phyloP scores from a whole-genome alignment of 371 early-diverging fungal species.

The Mucor plumbeus region DNA sequence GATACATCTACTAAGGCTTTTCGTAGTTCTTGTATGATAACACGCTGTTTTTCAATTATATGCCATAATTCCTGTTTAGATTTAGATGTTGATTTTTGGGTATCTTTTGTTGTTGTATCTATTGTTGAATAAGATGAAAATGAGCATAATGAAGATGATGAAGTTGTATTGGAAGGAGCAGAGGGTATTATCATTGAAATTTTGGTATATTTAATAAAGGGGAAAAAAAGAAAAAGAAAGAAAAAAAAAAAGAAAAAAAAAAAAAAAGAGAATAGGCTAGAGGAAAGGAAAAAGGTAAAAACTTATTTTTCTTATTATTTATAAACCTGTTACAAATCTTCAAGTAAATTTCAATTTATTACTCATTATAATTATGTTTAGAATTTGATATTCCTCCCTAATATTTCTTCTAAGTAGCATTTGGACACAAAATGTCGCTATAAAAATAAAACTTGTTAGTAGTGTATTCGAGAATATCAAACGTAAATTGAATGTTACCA shows the following conservation, averaged over 20 bases:
- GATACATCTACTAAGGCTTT: conserved; percentile 49
- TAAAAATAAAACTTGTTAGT: neutral
- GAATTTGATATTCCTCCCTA: neutral
- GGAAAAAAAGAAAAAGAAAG: neutral
- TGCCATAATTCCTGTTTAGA: conserved; percentile 66
- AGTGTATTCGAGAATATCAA: neutral
- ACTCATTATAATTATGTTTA: neutral
- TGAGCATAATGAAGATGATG: neutral
- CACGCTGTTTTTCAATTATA: conserved; percentile 83
- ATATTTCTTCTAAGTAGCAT: conserved; percentile 1
- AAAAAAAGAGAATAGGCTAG: no score
- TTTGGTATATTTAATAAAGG: neutral
- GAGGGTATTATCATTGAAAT: conserved; percentile 15
- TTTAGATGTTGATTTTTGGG: neutral
- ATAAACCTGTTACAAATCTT: no score
- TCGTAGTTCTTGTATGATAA: conserved; percentile 71
- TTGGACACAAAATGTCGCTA: conserved; percentile 37
- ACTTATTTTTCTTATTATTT: neutral
- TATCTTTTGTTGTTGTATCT: neutral
- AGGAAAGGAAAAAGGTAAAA: no score
- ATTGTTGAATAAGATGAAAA: neutral
- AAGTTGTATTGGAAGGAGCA: neutral
- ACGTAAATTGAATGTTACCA: conserved; percentile 28
- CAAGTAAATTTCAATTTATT: neutral
- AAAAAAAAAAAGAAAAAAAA: neutral